phyloP scores from a whole-genome alignment of 2,329 filamentous ascomycete species.

The Periconia sp. region DNA sequence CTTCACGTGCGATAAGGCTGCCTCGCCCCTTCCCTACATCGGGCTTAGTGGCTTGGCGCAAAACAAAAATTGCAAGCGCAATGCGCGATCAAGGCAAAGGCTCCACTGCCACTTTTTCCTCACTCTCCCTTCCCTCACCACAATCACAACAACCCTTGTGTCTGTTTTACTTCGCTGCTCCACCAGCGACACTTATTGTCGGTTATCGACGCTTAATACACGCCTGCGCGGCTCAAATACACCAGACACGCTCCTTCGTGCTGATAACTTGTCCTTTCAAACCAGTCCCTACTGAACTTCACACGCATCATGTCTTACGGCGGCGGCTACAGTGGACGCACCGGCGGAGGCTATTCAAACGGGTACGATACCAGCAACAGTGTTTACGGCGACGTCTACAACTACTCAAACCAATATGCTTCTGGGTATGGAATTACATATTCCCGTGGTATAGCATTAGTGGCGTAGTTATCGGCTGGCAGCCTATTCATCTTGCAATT shows the following conservation, averaged over 20 bases:
- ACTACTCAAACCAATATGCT: constrained; percentile 53
- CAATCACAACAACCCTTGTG: constrained; percentile 19
- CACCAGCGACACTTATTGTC: constrained; percentile 32
- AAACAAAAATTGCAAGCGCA: constrained; percentile 31
- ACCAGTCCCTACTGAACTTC: constrained; percentile 40
- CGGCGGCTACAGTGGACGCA: constrained; percentile 50
- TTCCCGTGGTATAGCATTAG: constrained; percentile 49
- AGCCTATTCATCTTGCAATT: constrained; percentile 34
- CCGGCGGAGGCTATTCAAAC: constrained; percentile 60
- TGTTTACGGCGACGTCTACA: constrained; percentile 54
- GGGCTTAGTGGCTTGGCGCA: constrained; percentile 23
- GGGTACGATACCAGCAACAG: constrained; percentile 55
- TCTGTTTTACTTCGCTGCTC: constrained; percentile 23
- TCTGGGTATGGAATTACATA: constrained; percentile 50
- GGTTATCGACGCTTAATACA: constrained; percentile 26
- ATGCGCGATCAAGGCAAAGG: constrained; percentile 28
- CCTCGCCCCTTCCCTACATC: constrained; percentile 7
- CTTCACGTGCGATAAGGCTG: constrained; percentile 9
- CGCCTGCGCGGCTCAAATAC: constrained; percentile 15
- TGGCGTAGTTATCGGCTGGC: constrained; percentile 42
- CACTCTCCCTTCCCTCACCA: constrained; percentile 21
- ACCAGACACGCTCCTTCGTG: constrained; percentile 28
- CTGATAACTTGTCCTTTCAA: constrained; percentile 30
- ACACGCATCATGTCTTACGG: constrained; percentile 72
- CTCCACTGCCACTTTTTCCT: constrained; percentile 27